A percentile compares a stretch with the other conserved stretches of the same genome.
phyloP scores from a whole-genome alignment of 2,329 filamentous ascomycete species.

The Xylaria sp. region DNA sequence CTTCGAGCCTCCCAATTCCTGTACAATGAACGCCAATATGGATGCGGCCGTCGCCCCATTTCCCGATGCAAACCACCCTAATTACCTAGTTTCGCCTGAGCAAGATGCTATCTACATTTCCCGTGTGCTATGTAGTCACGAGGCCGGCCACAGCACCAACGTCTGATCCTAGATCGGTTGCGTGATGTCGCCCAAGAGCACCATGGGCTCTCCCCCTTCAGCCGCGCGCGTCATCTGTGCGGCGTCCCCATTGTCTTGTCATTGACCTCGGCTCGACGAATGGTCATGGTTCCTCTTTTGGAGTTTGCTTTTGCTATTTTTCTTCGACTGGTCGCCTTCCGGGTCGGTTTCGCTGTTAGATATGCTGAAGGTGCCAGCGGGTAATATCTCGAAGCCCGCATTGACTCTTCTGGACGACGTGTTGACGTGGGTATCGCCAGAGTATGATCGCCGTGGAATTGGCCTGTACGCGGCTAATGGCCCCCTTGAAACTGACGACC shows the following conservation, averaged over 20 bases:
- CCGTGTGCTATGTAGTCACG: slow-evolving; percentile 6
- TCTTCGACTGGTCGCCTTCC: slow-evolving; percentile 21
- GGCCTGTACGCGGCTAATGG: slow-evolving; percentile 24
- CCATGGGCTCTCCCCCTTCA: slow-evolving; percentile 8
- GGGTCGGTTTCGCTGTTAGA: slow-evolving; percentile 24
- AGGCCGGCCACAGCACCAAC: background rate
- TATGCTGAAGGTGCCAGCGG: slow-evolving; percentile 34
- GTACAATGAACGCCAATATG: slow-evolving; percentile 19
- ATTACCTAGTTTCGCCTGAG: slow-evolving; percentile 19
- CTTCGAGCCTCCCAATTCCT: slow-evolving; percentile 3
- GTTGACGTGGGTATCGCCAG: slow-evolving; percentile 30
- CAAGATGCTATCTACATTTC: slow-evolving; percentile 26
- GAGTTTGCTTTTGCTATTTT: slow-evolving; percentile 20
- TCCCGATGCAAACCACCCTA: slow-evolving; percentile 7
- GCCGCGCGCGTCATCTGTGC: slow-evolving; percentile 11
- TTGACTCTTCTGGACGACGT: slow-evolving; percentile 33
- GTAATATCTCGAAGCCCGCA: slow-evolving; percentile 36
- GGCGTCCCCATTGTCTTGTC: slow-evolving; percentile 10
- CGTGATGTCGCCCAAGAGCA: background rate
- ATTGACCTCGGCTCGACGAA: slow-evolving; percentile 16
- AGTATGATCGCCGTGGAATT: slow-evolving; percentile 34
- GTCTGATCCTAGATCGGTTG: slow-evolving; percentile 3
- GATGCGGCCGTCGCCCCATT: slow-evolving; percentile 12
- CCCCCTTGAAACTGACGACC: slow-evolving; percentile 13
- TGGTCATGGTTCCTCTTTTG: slow-evolving; percentile 27